Percentiles rank a stretch among this genome's conserved stretches.
Conservation (phyloP, 2,329 filamentous ascomycete species). For the Aspergillus transmontanensis region DNA sequence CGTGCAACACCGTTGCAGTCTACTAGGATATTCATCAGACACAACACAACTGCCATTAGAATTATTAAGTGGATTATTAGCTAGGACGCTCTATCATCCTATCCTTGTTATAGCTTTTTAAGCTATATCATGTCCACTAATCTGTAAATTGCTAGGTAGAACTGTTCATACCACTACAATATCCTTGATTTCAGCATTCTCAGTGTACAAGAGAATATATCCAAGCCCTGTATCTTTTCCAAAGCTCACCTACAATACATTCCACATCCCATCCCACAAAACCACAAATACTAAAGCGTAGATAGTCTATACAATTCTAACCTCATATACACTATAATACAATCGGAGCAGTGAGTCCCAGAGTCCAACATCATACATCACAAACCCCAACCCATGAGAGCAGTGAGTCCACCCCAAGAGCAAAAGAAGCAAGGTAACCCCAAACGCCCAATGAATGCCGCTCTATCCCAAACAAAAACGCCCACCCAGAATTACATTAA, state of each 20-base stretch:
- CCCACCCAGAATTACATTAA: neutral
- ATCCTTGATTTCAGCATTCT: too few species aligned
- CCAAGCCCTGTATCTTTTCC: too few species aligned
- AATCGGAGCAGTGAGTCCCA: neutral
- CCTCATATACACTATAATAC: neutral
- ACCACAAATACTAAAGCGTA: neutral
- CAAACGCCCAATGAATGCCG: conserved; percentile 1
- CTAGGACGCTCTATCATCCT: too few species aligned
- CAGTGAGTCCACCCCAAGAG: neutral
- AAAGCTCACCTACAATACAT: neutral
- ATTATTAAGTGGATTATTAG: too few species aligned
- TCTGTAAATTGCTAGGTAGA: too few species aligned
- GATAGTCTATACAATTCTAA: neutral
- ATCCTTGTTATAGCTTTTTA: too few species aligned
- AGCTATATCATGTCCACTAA: too few species aligned
- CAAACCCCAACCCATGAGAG: neutral
- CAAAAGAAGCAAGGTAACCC: neutral
- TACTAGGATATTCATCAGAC: too few species aligned
- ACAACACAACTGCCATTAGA: too few species aligned
- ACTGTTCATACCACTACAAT: too few species aligned
- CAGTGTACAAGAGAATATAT: too few species aligned
- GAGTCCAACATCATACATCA: neutral
- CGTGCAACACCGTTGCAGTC: too few species aligned
- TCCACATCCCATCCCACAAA: neutral
- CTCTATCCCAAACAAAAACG: conserved; percentile 2